Evolutionary conservation across 441 rosid genomes (phyloP).

Genomic region (Pelargonium fulgidum): DNA sequence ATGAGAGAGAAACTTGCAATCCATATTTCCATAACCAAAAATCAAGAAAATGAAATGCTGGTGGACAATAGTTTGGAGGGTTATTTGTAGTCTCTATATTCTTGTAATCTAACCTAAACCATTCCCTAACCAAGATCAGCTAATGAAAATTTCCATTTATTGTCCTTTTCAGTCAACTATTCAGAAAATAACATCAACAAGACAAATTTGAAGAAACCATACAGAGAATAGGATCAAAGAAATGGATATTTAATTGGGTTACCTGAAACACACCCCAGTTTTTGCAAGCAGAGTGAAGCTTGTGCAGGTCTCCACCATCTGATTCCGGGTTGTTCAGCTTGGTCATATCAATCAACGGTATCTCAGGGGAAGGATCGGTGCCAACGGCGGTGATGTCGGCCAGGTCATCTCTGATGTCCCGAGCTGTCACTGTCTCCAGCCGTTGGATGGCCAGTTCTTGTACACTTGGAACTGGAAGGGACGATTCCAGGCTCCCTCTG

Average conservation of each 20-base stretch:
- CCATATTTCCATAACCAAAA: too few species aligned
- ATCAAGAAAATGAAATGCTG: too few species aligned
- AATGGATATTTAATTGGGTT: not conserved
- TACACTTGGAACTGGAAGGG: constrained; percentile 31
- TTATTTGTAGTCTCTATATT: too few species aligned
- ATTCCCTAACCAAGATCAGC: too few species aligned
- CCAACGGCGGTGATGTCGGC: not conserved
- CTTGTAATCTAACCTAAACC: too few species aligned
- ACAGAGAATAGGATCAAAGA: not conserved
- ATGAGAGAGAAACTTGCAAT: too few species aligned
- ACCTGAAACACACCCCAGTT: constrained; percentile 37
- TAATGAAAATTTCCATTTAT: too few species aligned
- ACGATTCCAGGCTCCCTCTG: constrained; percentile 23
- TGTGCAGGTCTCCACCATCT: constrained; percentile 21
- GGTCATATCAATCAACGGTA: constrained; percentile 35
- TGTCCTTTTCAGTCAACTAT: too few species aligned
- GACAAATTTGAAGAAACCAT: not conserved
- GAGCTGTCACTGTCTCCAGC: constrained; percentile 21
- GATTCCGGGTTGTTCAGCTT: constrained; percentile 21
- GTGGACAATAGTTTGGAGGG: too few species aligned
- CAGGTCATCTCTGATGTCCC: constrained; percentile 26
- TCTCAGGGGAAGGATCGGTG: constrained; percentile 3
- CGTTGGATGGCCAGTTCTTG: constrained; percentile 27
- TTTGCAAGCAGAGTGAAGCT: constrained; percentile 31
- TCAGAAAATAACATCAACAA: too few species aligned